Evolutionary conservation across 2,329 filamentous ascomycete genomes (phyloP).

Genomic region (Corynespora cassiicola): DNA sequence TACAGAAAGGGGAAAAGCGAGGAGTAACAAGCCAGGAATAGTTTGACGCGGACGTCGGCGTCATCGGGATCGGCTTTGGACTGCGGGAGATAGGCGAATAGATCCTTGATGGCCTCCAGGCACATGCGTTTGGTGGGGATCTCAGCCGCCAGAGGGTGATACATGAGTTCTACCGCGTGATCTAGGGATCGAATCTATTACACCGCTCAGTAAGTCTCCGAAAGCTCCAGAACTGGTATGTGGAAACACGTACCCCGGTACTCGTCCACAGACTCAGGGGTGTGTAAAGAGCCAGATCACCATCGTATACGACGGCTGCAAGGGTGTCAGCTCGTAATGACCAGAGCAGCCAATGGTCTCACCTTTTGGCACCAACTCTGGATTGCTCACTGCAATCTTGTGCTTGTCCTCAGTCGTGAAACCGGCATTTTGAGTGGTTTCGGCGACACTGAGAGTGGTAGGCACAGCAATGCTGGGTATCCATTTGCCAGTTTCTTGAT

Average conservation of each 20-base stretch:
- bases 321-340: slow-evolving; percentile 22
- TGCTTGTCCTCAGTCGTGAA: slow-evolving; percentile 59
- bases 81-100: slow-evolving; percentile 60
- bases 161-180: slow-evolving; percentile 62
- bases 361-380: slow-evolving; percentile 51
- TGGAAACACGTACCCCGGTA: slow-evolving; percentile 49
- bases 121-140: slow-evolving; percentile 55
- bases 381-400: slow-evolving; percentile 57
- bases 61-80: slow-evolving; percentile 55
- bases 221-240: neutral
- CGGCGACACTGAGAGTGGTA: slow-evolving; percentile 57
- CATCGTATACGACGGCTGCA: slow-evolving; percentile 60
- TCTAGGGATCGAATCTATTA: slow-evolving; percentile 57
- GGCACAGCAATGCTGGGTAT: slow-evolving; percentile 47
- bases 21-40: slow-evolving; percentile 61
- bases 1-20: slow-evolving; percentile 57
- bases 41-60: slow-evolving; percentile 57
- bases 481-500: slow-evolving; percentile 46
- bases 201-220: slow-evolving; percentile 8
- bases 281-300: slow-evolving; percentile 58
- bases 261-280: slow-evolving; percentile 58
- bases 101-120: slow-evolving; percentile 54
- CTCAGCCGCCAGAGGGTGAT: slow-evolving; percentile 60
- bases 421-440: slow-evolving; percentile 60
- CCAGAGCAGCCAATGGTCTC: neutral